These are phyloP conservation scores for Pseudotsuga menziesii DNA, from an alignment of 75 land plant genomes.

Conservation along the genomic window DNA sequence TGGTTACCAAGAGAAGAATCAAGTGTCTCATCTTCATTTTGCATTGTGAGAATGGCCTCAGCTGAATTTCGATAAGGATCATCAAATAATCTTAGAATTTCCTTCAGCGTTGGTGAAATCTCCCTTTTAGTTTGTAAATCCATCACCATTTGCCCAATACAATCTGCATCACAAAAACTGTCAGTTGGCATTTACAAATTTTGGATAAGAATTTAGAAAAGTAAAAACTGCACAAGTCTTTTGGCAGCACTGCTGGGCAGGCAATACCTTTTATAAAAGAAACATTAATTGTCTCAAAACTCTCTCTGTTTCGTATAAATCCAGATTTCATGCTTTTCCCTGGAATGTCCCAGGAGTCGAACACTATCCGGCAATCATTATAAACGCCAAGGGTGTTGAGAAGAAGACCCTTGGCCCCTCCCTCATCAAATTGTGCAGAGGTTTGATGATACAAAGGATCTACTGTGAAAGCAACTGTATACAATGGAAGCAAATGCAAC, in stretches of 20 bases:
- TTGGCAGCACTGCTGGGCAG: conserved; percentile 92
- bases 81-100: conserved; percentile 54
- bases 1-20: conserved; percentile 3
- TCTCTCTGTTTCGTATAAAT: conserved; percentile 24
- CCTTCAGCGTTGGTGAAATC: conserved; percentile 70
- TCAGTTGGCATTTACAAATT: conserved; percentile 32
- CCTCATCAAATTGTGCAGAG: conserved; percentile 99
- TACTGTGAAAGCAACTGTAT: conserved; percentile 85
- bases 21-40: background rate
- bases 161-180: conserved; percentile 36
- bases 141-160: conserved; percentile 49
- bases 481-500: conserved; percentile 10
- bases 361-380: conserved; percentile 75
- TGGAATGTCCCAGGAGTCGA: conserved; percentile 86
- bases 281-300: conserved; percentile 48
- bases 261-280: conserved; percentile 81
- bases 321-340: conserved; percentile 36
- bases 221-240: conserved; percentile 77
- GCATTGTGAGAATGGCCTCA: conserved; percentile 11
- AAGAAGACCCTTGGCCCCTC: conserved; percentile 95
- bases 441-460: conserved; percentile 98
- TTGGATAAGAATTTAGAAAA: conserved; percentile 82
- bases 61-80: conserved; percentile 43
- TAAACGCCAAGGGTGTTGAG: conserved; percentile 83
- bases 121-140: conserved; percentile 37